Base-by-base conservation (phyloP, 1,139 yeast species). In the Blastobotrys indianensis region DNA sequence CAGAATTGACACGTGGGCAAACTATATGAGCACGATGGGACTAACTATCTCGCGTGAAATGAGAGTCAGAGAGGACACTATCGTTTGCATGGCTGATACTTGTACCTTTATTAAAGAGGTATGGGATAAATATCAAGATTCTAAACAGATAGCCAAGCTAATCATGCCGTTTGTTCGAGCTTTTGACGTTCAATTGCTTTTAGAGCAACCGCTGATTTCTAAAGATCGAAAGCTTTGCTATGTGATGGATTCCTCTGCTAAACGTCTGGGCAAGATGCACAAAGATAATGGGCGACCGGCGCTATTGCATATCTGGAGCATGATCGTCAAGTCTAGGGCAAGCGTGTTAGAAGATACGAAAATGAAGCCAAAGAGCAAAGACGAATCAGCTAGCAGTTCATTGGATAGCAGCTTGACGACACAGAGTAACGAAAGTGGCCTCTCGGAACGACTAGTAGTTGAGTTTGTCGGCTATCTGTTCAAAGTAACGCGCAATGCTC, bases 11-110 rank as follows among this genome's bases (percentile, higher is more conserved):
- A 28, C 45, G 4, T 50, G 52, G 52, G 36, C 30, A 4, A 43
- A 40, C 12, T 45, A 47, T 31, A 39, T 54, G 25, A 38, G 34
- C 10, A 42, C 51, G 2, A 42, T 54, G 15, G 48, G 46, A 23
- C 20, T 41, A 1, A 41, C 50, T 2, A 41, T 47, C 35, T 55
- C 52, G 37, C 42, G 60, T 28, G 60, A 57, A 25, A 54, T 57
- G 16, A 50, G 55, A 15, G 45, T 52, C 9, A 52, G 59, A 4
- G 33, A 39, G 4, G 59, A 56, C 10, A 53, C 60, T 0, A 42
- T 55, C 51, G 50, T 46, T n/a, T 47, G 51, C 15, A 42, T 56
- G 28, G 57, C 59, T 6, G 45, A 50, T 6, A 32, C 52, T 10
- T 50, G 57, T 43, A 48, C 49, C 31, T 53, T 54, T 41, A 42